phyloP scores from a whole-genome alignment of 495 filamentous ascomycete species.

The Neohortaea acidophila region DNA sequence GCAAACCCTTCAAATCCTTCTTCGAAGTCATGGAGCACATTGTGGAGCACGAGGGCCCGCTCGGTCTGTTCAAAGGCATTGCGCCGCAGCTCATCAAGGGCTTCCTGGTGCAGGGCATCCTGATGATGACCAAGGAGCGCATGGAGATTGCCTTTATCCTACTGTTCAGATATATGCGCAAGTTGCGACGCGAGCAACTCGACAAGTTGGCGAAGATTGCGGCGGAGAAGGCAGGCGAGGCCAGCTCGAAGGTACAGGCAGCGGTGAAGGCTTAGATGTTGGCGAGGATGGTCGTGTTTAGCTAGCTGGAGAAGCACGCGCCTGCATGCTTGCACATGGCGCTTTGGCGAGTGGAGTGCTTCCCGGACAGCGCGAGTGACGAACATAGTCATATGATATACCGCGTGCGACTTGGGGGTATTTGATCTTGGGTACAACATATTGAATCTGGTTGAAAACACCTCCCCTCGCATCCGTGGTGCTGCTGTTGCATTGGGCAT shows the following conservation, averaged over 20 bases:
- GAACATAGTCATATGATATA: too few species aligned
- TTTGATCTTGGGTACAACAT: too few species aligned
- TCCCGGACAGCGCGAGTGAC: not conserved
- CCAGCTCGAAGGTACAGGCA: not conserved
- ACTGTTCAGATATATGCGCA: conserved; percentile 65
- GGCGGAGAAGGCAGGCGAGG: conserved; percentile 30
- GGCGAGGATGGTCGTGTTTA: not conserved
- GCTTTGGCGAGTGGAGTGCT: too few species aligned
- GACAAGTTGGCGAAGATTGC: conserved; percentile 47
- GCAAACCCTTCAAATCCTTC: conserved; percentile 91
- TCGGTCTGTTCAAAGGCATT: conserved; percentile 90
- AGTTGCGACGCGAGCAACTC: conserved; percentile 55
- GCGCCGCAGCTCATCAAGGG: conserved; percentile 89
- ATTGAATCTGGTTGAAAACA: too few species aligned
- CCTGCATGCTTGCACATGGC: conserved; percentile 2
- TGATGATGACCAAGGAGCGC: conserved; percentile 99
- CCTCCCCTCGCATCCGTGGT: too few species aligned
- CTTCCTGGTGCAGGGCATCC: conserved; percentile 76
- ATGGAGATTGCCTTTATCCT: conserved; percentile 84
- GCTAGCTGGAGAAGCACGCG: too few species aligned
- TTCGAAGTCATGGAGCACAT: conserved; percentile 91
- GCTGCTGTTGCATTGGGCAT: not conserved
- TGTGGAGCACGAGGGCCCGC: conserved; percentile 64
- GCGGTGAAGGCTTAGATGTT: not conserved
- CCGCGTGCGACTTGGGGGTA: too few species aligned